Evolutionary conservation across 768 basidiomycete species (phyloP), one percentile per base, ranked within the genome.

Genomic region (Psilocybe cubensis): DNA sequence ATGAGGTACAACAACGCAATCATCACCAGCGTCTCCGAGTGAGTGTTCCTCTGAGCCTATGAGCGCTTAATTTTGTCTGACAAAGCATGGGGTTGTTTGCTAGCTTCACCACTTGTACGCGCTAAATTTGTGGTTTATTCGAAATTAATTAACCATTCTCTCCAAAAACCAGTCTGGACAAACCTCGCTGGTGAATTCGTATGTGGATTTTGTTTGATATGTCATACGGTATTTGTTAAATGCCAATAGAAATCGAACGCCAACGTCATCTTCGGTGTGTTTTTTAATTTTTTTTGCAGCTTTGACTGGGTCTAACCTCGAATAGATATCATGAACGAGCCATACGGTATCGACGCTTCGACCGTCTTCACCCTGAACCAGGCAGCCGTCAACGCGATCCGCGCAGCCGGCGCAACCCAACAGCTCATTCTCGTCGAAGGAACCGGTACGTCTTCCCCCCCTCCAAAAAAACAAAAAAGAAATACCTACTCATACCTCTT

Each of bases 351-450:
- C 55, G 74, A 79, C 56, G 84, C 84, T 4, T 59, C 68, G n/a
- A 73, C 73, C 23, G 83, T 83, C 24, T 44, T 44, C 23, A 25
- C 4, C 23, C 14, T 44, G 83, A 81, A 80, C 68, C 88, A 89
- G 79, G 83, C 83, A 40, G 85, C 84, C 4, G 73, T 89, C 57
- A 85, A 86, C 64, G 85, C 83, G 59, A 85, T 90, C 62, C 79
- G 87, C 63, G 70, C 82, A 6, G 74, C 74, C 35, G 88, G 88
- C 57, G 87, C 87, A 17, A 88, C 87, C 4, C 79, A 72, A 7
- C 81, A 81, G 55, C 71, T 80, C 17, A 81, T 81, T 54, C 70
- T 79, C 25, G 79, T 80, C 18, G 81, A 83, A 69, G 67, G 72
- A 65, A 76, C 74, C 11, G 14, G 2, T 11, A 14, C 20, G 1